A percentile compares a stretch with the other conserved stretches of the same genome.
Evolutionary conservation across 2,329 filamentous ascomycete genomes (phyloP).

Genomic region (Ascochyta koolunga): DNA sequence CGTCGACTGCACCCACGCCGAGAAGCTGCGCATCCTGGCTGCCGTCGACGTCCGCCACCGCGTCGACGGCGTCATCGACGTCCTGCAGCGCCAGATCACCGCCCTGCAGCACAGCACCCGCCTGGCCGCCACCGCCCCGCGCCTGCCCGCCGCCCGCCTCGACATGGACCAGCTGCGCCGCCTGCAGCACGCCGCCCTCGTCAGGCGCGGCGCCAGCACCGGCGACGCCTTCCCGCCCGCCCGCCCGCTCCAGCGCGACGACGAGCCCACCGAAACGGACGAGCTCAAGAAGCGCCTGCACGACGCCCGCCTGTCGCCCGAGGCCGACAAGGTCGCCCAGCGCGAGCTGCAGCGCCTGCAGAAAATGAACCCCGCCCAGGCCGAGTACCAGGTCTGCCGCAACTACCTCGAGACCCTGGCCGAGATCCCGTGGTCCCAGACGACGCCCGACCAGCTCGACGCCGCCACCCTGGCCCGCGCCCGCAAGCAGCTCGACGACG

Average conservation of each 20-base stretch:
- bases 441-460: slow-evolving; percentile 85
- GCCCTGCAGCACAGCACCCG: slow-evolving; percentile 87
- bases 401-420: slow-evolving; percentile 93
- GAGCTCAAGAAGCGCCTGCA: slow-evolving; percentile 89
- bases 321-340: slow-evolving; percentile 89
- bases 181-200: slow-evolving; percentile 51
- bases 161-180: slow-evolving; percentile 53
- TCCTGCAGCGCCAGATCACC: slow-evolving; percentile 81
- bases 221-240: slow-evolving; percentile 33
- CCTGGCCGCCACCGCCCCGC: slow-evolving; percentile 77
- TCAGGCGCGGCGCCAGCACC: slow-evolving; percentile 42
- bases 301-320: slow-evolving; percentile 77
- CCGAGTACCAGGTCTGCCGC: slow-evolving; percentile 91
- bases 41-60: slow-evolving; percentile 78
- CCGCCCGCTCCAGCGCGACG: slow-evolving; percentile 60
- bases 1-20: slow-evolving; percentile 84
- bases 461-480: slow-evolving; percentile 78
- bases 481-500: slow-evolving; percentile 88
- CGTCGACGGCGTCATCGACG: slow-evolving; percentile 79
- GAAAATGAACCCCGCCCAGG: slow-evolving; percentile 96
- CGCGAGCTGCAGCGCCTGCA: slow-evolving; percentile 85
- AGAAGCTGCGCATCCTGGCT: slow-evolving; percentile 87
- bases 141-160: slow-evolving; percentile 53
- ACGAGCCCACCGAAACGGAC: slow-evolving; percentile 87
- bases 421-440: slow-evolving; percentile 89